Evolutionary conservation across 257 asterid genomes (phyloP), one percentile per base, ranked within the genome.

Genomic region (Salvia rosmarinus): DNA sequence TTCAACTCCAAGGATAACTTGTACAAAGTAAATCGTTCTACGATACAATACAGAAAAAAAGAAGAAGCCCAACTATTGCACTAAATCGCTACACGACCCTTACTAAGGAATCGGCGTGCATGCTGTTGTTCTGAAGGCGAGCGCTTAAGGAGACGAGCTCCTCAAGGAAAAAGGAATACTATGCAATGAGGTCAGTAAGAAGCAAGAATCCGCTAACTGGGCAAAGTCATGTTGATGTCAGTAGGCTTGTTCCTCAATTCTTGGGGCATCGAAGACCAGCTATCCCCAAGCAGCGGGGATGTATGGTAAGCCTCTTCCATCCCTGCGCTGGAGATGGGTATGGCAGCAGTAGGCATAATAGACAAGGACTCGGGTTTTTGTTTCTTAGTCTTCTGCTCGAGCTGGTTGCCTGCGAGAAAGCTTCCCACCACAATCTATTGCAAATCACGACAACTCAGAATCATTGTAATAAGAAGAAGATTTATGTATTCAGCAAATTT

Each of bases 371-470:
- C 96, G 0, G 82, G 64, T 72, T 84, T 90, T 12, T 78, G 86
- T 46, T 90, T 88, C 87, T 90, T 93, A 6, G 84, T 75, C 71
- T 80, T 88, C 73, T 83, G 96, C 75, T 90, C 97, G 0, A 67
- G 87, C 64, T 90, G 93, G 71, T 83, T 84, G 6, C 89, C 96
- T 1, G 94, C 96, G 6, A 90, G 81, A 79, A 93, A 93, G 72
- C 98, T 93, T 71, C 98, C 98, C 0, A 93, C 82, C 8, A 93
- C 95, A 52, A 93, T 93, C 98, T 93, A 76, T 21, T 34, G 44
- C 70, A 42, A 11, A 52, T 1, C 19, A 20, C 7, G 20, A 17
- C 2, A 32, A 52, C 49, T 9, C 13, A 9, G 11, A 39, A 9
- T 39, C 1, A 39, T 39, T 1, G 42, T 32, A 2, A 4, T 39